Evolutionary conservation across 768 basidiomycete genomes (phyloP), one percentile per base, ranked within the genome.

Genomic region (Rossbeevera mucosa): DNA sequence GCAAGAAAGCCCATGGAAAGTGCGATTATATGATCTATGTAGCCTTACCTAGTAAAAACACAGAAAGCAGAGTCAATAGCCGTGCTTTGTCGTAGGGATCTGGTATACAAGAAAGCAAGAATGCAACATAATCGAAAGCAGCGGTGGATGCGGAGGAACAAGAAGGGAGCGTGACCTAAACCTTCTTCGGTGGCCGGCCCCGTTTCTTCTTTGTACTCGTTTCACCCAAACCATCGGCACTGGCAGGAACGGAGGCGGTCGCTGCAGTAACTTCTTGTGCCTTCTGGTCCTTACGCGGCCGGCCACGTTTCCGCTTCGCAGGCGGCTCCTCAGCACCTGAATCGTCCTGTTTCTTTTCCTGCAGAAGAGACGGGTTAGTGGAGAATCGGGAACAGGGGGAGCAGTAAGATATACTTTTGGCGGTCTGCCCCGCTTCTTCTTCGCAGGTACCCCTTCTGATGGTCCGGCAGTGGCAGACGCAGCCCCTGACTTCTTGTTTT

Each of bases 271-370:
- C 59, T 21, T 77, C 71, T 49, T 66, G 53, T 52, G 76, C 75
- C 67, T 79, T 83, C 50, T 80, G 75, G 70, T 64, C 64, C 51
- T 90, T 90, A 58, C 82, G 85, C 51, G 88, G 88, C 55, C 88
- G 82, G 36, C 88, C 88, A 55, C 88, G 80, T 68, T 78, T 82
- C 61, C 85, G 77, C 70, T 88, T 89, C 45, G 77, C 70, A 43
- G 74, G 72, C 43, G 69, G 72, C 56, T 82, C 82, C 45, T 77
- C 80, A 41, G 65, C 74, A 29, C 74, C 82, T 77, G 70, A 83
- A 51, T 72, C 72, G 25, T 71, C 71, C 20, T 60, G 54, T 60
- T 71, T 72, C 62, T 68, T 69, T 63, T 73, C 66, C 59, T 67
- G 53, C 48, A 26, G 24, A 31, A 38, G 52, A 45, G 50, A 41